Evolutionary conservation across 2,329 filamentous ascomycete genomes (phyloP).

Genomic region (Pseudogymnoascus sp.): DNA sequence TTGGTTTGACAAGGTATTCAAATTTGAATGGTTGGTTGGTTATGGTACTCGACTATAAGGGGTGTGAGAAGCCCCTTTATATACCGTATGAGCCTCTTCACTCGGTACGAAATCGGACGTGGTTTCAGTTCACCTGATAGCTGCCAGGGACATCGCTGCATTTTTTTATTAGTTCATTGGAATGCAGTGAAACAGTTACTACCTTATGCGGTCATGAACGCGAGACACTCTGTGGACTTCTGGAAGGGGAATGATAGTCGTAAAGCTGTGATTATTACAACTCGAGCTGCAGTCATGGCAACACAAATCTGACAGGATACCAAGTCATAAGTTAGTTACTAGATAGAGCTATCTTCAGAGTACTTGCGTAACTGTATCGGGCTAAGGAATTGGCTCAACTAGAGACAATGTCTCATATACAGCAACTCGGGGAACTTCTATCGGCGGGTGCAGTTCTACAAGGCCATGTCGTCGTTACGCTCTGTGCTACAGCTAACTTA

Average conservation of each 20-base stretch:
- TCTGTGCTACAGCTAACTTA: neutral
- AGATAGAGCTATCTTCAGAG: neutral
- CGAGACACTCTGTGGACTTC: neutral
- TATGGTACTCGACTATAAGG: neutral
- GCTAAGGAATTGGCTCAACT: neutral
- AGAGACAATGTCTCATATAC: neutral
- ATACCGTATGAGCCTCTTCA: neutral
- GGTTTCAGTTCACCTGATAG: neutral
- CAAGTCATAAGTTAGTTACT: neutral
- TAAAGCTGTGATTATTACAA: neutral
- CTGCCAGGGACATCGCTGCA: neutral
- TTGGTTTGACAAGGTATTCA: neutral
- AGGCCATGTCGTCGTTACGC: neutral
- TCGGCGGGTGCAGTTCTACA: neutral
- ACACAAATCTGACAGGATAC: neutral
- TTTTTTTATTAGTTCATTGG: neutral
- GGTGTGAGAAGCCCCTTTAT: neutral
- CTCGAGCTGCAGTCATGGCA: neutral
- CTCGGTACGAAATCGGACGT: neutral
- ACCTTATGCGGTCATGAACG: neutral
- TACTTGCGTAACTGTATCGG: neutral
- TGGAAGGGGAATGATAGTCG: neutral
- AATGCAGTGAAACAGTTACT: neutral
- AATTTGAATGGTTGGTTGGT: neutral
- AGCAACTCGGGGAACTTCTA: neutral